Conservation (phyloP, 805 yeast genomes). For the Candida endomychidarum region DNA sequence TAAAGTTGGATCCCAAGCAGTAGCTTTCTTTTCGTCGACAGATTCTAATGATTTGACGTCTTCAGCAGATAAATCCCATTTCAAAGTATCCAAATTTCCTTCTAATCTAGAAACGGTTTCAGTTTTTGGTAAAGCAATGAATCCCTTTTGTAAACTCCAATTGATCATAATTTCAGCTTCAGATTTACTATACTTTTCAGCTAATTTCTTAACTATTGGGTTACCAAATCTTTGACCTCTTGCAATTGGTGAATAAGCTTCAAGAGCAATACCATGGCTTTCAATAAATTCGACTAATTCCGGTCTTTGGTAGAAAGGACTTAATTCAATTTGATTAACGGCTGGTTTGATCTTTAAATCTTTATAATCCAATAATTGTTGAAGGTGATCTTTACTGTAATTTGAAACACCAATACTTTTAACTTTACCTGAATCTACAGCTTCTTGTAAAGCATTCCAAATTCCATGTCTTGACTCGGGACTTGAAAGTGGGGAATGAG, state of each 20-base stretch:
- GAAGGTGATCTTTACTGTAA: conserved; percentile 28
- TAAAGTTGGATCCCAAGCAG: conserved; percentile 4
- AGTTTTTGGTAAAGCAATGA: conserved; percentile 72
- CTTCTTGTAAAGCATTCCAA: conserved; percentile 77
- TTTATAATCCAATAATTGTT: conserved; percentile 20
- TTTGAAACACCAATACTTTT: conserved; percentile 38
- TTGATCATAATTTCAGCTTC: conserved; percentile 34
- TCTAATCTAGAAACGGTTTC: too few species aligned
- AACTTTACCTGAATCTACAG: conserved; percentile 55
- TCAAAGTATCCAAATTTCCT: conserved; percentile 45
- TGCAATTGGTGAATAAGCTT: conserved; percentile 81
- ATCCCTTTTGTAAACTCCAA: conserved; percentile 74
- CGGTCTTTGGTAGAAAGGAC: conserved; percentile 59
- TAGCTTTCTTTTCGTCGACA: conserved; percentile 23
- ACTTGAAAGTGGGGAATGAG: conserved; percentile 54
- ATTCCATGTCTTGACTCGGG: conserved; percentile 43
- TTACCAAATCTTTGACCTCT: conserved; percentile 42
- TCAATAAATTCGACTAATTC: conserved; percentile 56
- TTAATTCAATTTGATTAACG: conserved; percentile 35
- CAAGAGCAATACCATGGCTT: conserved; percentile 54
- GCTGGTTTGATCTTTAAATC: conserved; percentile 29
- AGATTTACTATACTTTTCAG: conserved; percentile 48
- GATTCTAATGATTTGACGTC: conserved; percentile 27
- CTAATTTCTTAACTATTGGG: conserved; percentile 50
- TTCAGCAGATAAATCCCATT: conserved; percentile 25